Conservation (phyloP, 225 moss, liverwort and hornwort species). For the Bryoerythrophyllum caledonicum region DNA sequence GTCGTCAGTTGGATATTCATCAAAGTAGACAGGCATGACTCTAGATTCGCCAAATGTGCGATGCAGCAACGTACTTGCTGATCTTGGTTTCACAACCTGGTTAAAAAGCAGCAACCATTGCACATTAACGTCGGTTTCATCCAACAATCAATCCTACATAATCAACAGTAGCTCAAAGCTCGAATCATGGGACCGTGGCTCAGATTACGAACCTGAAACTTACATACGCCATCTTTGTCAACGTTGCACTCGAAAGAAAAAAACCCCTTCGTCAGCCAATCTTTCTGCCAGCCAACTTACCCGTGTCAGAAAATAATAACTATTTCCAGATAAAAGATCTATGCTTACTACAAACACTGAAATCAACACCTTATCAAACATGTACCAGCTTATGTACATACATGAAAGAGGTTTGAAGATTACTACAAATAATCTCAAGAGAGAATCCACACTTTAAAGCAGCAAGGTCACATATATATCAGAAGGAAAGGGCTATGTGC, state of each 20-base stretch:
- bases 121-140: constrained; percentile 2
- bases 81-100: constrained; percentile 51
- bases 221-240: constrained; percentile 54
- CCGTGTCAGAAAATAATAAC: constrained; percentile 2
- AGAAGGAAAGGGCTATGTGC: constrained; percentile 9
- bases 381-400: constrained; percentile 4
- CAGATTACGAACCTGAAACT: constrained; percentile 49
- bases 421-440: not conserved
- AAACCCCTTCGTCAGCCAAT: constrained; percentile 47
- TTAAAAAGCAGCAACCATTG: constrained; percentile 4
- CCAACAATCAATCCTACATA: constrained; percentile 1
- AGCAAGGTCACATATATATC: not conserved
- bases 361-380: constrained; percentile 24
- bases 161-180: constrained; percentile 10
- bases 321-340: constrained; percentile 9
- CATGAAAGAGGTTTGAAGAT: constrained; percentile 3
- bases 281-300: constrained; percentile 35
- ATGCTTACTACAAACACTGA: constrained; percentile 15
- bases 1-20: constrained; percentile 47
- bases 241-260: constrained; percentile 64
- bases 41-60: constrained; percentile 60
- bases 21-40: constrained; percentile 58
- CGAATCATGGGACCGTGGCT: not conserved
- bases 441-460: not conserved
- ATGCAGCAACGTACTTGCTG: constrained; percentile 51